A percentile compares a stretch with the other conserved stretches of the same genome.
Evolutionary conservation across 2,329 filamentous ascomycete genomes (phyloP).

Genomic region (Pezicula rhizophila): DNA sequence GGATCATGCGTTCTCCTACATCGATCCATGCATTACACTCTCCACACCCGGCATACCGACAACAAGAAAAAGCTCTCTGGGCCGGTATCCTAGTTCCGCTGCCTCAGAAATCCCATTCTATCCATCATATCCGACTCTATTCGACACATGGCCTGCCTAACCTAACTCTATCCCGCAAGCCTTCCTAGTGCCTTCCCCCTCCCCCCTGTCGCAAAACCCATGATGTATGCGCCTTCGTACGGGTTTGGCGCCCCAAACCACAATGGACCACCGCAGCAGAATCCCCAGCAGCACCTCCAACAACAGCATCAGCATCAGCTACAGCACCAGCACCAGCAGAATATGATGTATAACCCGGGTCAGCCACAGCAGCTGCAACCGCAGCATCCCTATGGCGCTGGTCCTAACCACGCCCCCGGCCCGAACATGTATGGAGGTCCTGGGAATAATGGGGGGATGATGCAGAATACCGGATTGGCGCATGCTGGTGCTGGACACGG

Average conservation of each 20-base stretch:
- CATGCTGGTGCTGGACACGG: conserved; percentile 24
- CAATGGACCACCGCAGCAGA: conserved; percentile 14
- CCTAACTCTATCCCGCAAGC: not conserved
- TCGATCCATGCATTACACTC: too few relatives aligned
- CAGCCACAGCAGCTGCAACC: conserved; percentile 17
- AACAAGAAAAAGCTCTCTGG: too few relatives aligned
- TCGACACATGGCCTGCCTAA: conserved; percentile 2
- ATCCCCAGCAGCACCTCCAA: conserved; percentile 16
- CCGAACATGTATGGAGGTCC: conserved; percentile 7
- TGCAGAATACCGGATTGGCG: conserved; percentile 40
- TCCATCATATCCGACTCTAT: too few relatives aligned
- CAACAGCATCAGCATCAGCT: conserved; percentile 18
- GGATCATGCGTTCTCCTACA: too few relatives aligned
- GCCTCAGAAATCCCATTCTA: too few relatives aligned
- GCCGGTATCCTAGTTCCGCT: too few relatives aligned
- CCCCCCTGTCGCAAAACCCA: not conserved
- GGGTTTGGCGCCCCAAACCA: conserved; percentile 12
- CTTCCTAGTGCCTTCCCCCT: conserved; percentile 1
- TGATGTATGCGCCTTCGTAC: conserved; percentile 22
- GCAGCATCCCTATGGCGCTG: conserved; percentile 21
- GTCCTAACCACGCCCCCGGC: conserved; percentile 5
- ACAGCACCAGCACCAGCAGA: conserved; percentile 26
- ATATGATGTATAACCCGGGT: conserved; percentile 50
- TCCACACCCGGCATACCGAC: too few relatives aligned
- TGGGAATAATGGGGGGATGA: conserved; percentile 42